Percentiles rank a stretch among this genome's conserved stretches.
Evolutionary conservation across 2,329 filamentous ascomycete genomes (phyloP).

Genomic region (Ceratocystis harringtonii): DNA sequence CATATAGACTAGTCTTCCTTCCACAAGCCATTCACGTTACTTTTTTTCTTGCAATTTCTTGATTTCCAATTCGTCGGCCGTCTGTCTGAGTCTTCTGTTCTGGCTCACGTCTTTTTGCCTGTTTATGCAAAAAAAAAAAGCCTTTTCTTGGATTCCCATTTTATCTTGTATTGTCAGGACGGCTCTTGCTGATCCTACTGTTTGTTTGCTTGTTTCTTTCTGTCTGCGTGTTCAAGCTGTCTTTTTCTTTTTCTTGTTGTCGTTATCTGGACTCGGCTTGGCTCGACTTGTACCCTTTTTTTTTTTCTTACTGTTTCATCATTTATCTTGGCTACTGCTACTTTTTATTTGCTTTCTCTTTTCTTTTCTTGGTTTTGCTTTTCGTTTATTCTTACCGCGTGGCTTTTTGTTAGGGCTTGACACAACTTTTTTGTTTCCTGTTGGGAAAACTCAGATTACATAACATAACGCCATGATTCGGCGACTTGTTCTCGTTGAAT

Average conservation of each 20-base stretch:
- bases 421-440: no score
- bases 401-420: neutral
- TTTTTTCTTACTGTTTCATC: conserved; percentile 13
- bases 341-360: conserved; percentile 8
- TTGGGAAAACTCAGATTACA: no score
- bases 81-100: neutral
- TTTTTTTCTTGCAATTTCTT: neutral
- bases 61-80: neutral
- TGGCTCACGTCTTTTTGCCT: neutral
- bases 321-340: neutral
- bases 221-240: neutral
- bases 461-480: no score
- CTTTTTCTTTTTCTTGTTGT: conserved; percentile 9
- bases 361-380: neutral
- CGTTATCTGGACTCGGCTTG: no score
- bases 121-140: neutral
- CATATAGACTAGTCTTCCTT: neutral
- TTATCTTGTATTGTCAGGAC: no score
- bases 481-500: no score
- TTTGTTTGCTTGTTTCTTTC: neutral
- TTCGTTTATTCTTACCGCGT: conserved; percentile 3
- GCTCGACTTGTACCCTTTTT: conserved; percentile 4
- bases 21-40: neutral
- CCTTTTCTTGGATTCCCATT: neutral
- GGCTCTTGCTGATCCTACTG: no score